A percentile compares a stretch with the other conserved stretches of the same genome.
phyloP scores from a whole-genome alignment of 2,329 filamentous ascomycete genomes.

The Phialemoniopsis sp. region DNA sequence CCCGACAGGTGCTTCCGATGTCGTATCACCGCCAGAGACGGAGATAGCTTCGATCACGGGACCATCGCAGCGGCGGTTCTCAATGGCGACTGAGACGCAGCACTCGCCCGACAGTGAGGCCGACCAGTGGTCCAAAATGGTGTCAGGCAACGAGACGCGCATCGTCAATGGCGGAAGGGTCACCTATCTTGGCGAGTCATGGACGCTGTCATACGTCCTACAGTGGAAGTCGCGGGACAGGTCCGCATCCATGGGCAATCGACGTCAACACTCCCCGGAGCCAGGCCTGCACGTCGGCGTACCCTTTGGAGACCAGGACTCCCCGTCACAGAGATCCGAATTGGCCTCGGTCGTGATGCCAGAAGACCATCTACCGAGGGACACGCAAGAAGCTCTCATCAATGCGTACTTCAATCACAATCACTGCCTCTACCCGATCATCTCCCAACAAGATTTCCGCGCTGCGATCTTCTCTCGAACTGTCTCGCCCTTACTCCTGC shows the following conservation, averaged over 20 bases:
- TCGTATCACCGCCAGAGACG: no score
- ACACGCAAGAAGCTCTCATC: not conserved
- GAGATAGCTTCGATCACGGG: no score
- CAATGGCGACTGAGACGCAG: no score
- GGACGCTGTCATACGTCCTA: slow-evolving; percentile 2
- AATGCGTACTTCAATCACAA: slow-evolving; percentile 2
- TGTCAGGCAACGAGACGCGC: slow-evolving; percentile 1
- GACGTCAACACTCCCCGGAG: no score
- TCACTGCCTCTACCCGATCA: slow-evolving; percentile 2
- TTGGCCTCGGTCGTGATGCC: not conserved
- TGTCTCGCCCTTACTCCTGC: slow-evolving; percentile 1
- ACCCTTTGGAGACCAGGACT: slow-evolving; percentile 1
- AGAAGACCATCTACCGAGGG: no score
- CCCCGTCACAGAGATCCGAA: slow-evolving; percentile 1
- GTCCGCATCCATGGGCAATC: no score
- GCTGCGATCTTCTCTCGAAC: not conserved
- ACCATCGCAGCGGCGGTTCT: no score
- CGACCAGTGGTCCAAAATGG: slow-evolving; percentile 4
- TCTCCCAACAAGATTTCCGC: slow-evolving; percentile 1
- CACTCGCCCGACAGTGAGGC: not conserved
- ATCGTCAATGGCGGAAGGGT: not conserved
- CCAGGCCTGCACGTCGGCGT: not conserved
- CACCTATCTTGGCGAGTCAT: slow-evolving; percentile 3
- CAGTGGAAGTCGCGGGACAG: slow-evolving; percentile 2
- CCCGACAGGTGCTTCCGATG: no score